Evolutionary conservation across 768 basidiomycete species (phyloP), one percentile per base, ranked within the genome.

Genomic region (Kwoniella heveanensis): DNA sequence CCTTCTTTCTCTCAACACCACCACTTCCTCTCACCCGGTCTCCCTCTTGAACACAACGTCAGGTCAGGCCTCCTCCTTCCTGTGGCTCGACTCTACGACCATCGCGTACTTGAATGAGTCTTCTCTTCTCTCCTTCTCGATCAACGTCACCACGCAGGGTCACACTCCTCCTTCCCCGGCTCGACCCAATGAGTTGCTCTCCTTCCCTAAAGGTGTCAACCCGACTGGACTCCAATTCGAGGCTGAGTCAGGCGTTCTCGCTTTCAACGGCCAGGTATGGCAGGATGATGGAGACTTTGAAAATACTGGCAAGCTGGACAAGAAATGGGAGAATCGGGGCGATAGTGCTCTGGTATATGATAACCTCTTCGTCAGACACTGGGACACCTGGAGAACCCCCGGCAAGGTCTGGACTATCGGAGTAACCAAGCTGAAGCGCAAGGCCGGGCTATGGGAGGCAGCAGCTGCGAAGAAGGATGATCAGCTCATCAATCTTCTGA

Each of bases 241-340:
- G 24, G 8, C 19, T 5, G 51, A 57, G 19, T 50, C 85, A 3
- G 85, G 86, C 17, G 71, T 84, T 50, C 85, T 99, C 37, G 87
- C 91, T 6, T 97, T 99, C 82, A 90, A 91, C 0, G 91, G 90
- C 32, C 83, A 86, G 57, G 91, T 95, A 4, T 88, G 90, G 74
- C n/a, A 30, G 17, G 26, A 48, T 3, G 80, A 85, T 1, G 88
- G 88, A 1, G 84, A 88, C 64, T 81, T 96, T 51, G 85, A 84
- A 39, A 83, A 86, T 10, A 88, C 88, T 25, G 85, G 83, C 66
- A 83, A 86, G 69, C 85, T 89, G 68, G 91, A 95, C 74, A 82
- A 70, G 51, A 47, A 53, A 36, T 72, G 56, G 25, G 65, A 51
- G 21, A 48, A 64, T 9, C 22, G 70, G 27, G 69, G 70, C 12